A percentile compares a stretch with the other conserved stretches of the same genome.
Conservation (phyloP, 2,329 filamentous ascomycete species). For the Dothidotthia symphoricarpi region DNA sequence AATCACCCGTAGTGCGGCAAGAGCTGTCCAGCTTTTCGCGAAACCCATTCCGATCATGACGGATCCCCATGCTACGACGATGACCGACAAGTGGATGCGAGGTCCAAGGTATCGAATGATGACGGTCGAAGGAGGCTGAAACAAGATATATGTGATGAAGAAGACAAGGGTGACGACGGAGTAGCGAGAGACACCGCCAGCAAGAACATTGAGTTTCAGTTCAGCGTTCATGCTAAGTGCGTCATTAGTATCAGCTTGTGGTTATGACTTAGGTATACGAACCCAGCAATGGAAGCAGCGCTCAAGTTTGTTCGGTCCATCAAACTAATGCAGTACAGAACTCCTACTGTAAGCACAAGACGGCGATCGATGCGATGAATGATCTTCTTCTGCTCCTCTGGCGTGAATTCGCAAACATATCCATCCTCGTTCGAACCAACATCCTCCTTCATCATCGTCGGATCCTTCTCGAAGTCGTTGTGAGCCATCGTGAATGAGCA, state of each 20-base stretch:
- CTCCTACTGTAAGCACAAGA: slow-evolving; percentile 49
- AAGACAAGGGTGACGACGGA: slow-evolving; percentile 61
- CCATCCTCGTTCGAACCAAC: slow-evolving; percentile 23
- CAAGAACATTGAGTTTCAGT: slow-evolving; percentile 29
- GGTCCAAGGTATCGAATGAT: slow-evolving; percentile 45
- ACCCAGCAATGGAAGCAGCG: slow-evolving; percentile 70
- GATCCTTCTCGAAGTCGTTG: slow-evolving; percentile 27
- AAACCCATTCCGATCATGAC: slow-evolving; percentile 49
- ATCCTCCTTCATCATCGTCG: slow-evolving; percentile 23
- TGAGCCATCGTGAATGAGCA: slow-evolving; percentile 17
- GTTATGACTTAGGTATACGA: slow-evolving; percentile 7
- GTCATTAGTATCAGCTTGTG: too few relatives aligned
- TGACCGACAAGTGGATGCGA: slow-evolving; percentile 35
- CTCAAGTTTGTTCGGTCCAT: slow-evolving; percentile 79
- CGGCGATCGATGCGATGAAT: slow-evolving; percentile 65
- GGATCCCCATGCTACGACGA: slow-evolving; percentile 43
- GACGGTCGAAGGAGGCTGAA: slow-evolving; percentile 44
- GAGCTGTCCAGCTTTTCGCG: slow-evolving; percentile 34
- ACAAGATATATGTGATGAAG: slow-evolving; percentile 46
- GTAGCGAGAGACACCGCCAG: slow-evolving; percentile 35
- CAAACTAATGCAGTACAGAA: slow-evolving; percentile 71
- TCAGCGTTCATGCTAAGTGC: slow-evolving; percentile 41
- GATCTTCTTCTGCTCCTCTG: slow-evolving; percentile 64
- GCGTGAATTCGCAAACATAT: slow-evolving; percentile 51
- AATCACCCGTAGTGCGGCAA: slow-evolving; percentile 41